Percentiles rank a stretch among this genome's conserved stretches.
Evolutionary conservation across 2,329 filamentous ascomycete genomes (phyloP).

Genomic region (Xylaria polymorpha): DNA sequence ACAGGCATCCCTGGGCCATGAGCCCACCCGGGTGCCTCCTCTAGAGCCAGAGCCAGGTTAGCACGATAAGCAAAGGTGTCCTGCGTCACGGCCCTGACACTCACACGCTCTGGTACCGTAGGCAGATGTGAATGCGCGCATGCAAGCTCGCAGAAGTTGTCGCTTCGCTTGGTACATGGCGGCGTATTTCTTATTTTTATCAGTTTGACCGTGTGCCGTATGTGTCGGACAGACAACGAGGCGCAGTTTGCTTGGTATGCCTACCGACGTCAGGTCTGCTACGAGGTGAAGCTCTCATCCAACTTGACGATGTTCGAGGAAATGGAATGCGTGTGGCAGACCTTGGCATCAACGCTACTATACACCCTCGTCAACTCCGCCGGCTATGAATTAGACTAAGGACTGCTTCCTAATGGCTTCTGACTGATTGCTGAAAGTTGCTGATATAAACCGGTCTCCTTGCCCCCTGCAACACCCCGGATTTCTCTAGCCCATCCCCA

Average conservation of each 20-base stretch:
- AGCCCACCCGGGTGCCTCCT: slow-evolving; percentile 15
- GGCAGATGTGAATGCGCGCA: slow-evolving; percentile 22
- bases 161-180: background rate
- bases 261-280: slow-evolving; percentile 1
- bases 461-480: slow-evolving; percentile 36
- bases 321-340: slow-evolving; percentile 38
- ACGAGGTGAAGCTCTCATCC: slow-evolving; percentile 3
- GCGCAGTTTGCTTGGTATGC: slow-evolving; percentile 32
- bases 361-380: slow-evolving; percentile 26
- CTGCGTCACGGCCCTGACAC: slow-evolving; percentile 23
- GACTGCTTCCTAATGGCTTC: slow-evolving; percentile 3
- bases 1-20: slow-evolving; percentile 14
- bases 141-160: slow-evolving; percentile 11
- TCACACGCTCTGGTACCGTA: slow-evolving; percentile 9
- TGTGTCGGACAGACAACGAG: slow-evolving; percentile 18
- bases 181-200: slow-evolving; percentile 11
- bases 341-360: slow-evolving; percentile 30
- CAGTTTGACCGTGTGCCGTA: slow-evolving; percentile 1
- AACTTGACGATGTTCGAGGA: slow-evolving; percentile 27
- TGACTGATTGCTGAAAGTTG: background rate
- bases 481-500: slow-evolving; percentile 34
- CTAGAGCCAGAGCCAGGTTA: slow-evolving; percentile 17
- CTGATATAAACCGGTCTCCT: slow-evolving; percentile 18
- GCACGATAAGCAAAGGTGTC: slow-evolving; percentile 26
- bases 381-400: slow-evolving; percentile 5